Conservation (phyloP, 2,329 filamentous ascomycete species). For the Colletotrichum sp. region DNA sequence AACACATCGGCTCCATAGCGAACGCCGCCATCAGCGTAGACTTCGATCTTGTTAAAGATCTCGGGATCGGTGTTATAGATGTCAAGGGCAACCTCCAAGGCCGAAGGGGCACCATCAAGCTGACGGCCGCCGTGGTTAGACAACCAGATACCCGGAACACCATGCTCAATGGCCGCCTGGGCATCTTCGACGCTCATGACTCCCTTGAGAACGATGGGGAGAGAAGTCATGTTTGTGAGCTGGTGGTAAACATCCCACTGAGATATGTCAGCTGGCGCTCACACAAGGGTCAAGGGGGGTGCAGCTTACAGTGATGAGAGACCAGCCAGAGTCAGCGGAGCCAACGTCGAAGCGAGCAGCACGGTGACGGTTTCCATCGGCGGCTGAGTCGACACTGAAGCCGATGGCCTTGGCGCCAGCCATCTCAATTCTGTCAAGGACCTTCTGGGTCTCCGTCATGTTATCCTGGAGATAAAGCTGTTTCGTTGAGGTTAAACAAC, state of each 20-base stretch:
- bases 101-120: conserved; percentile 43
- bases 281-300: fast-evolving
- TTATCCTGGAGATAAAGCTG: conserved; percentile 34
- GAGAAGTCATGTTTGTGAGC: conserved; percentile 37
- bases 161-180: conserved; percentile 35
- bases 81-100: conserved; percentile 44
- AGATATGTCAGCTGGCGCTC: not conserved
- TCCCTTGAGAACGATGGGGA: conserved; percentile 46
- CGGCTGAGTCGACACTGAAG: conserved; percentile 45
- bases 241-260: conserved; percentile 41
- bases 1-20: conserved; percentile 47
- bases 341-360: conserved; percentile 43
- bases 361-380: conserved; percentile 43
- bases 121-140: conserved; percentile 50
- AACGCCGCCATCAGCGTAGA: conserved; percentile 46
- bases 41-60: conserved; percentile 42
- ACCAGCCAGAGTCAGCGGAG: conserved; percentile 30
- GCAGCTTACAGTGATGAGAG: conserved; percentile 9
- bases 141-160: conserved; percentile 39
- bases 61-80: conserved; percentile 40
- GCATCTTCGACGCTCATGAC: conserved; percentile 42
- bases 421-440: conserved; percentile 34
- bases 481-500: not conserved
- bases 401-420: conserved; percentile 40
- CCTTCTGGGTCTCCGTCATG: conserved; percentile 34